Base-by-base conservation (phyloP, 2,329 filamentous ascomycete genomes). In the Colletotrichum lini region DNA sequence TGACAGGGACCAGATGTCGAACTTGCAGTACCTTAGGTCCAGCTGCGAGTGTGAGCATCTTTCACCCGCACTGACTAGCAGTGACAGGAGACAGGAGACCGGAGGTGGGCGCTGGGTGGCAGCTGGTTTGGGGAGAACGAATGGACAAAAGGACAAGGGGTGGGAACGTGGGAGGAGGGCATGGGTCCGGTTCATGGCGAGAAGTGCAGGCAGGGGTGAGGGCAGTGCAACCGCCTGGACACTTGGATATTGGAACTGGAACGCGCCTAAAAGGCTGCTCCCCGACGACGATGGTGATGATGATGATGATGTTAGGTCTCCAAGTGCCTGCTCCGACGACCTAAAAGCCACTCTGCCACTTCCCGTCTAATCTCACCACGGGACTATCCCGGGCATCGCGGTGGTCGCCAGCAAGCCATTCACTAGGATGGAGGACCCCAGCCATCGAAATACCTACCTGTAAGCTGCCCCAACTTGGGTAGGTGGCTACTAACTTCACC, bases 1-100 rank as follows among this genome's bases (percentile, higher is more conserved):
- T 53, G 68, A 71, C 68, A 71, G 58, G 68, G 65, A 52, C 57
- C 57, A 61, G 42, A 52, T 62, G 65, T 67, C 65, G 40, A 67
- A 61, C 65, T 47, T 59, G 47, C 59, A 56, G 35, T 38, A 38
- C 35, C 35, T 38, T 38, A 10, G 53, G 30, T 40, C 59, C 30
- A 62, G 35, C 47, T 50, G 47, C 42, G 59, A 47, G 45, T 52
- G 45, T 23, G 42, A 54, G 26, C 12, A n/a, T 21, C 38, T 30
- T 50, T 61, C 26, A 42, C 57, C 40, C 16, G 30, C 58, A 61
- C 30, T 21, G 42, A 61, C 59, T n/a, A 21, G 30, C 15, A 61
- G 23, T 6, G 8, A 52, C 13, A 49, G 45, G 16, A 52, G 26
- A 26, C 21, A n/a, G 54, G 38, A 35, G 35, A 10, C 35, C 35